Evolutionary conservation across 2,329 filamentous ascomycete genomes (phyloP).

Genomic region (Ophiocordyceps camponoti-rufipedis): DNA sequence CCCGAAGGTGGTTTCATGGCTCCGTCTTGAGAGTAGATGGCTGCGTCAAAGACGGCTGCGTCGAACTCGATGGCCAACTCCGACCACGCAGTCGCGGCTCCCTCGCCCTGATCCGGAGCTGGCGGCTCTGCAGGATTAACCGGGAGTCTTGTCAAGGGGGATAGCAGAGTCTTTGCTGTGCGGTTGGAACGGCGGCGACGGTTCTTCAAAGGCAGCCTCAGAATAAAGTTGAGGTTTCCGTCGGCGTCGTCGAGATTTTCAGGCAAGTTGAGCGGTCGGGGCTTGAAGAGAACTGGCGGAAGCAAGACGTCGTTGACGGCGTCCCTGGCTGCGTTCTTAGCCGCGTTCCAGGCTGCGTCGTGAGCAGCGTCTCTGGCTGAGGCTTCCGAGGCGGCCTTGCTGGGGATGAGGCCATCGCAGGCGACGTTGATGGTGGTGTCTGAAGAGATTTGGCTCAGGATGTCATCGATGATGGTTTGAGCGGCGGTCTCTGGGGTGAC

Average conservation of each 20-base stretch:
- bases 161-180: not conserved
- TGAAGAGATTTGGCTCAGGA: too few relatives aligned
- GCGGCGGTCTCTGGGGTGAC: too few relatives aligned
- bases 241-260: not conserved
- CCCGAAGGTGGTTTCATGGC: conserved; percentile 8
- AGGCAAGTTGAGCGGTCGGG: not conserved
- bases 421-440: too few relatives aligned
- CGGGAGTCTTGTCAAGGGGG: not conserved
- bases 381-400: too few relatives aligned
- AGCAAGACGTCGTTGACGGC: not conserved
- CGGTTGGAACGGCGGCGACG: not conserved
- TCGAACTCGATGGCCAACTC: conserved; percentile 1
- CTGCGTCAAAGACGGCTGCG: conserved; percentile 16
- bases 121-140: not conserved
- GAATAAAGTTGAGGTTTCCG: not conserved
- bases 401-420: too few relatives aligned
- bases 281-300: not conserved
- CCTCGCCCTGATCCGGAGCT: not conserved
- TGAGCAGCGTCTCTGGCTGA: too few relatives aligned
- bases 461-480: too few relatives aligned
- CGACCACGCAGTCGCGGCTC: not conserved
- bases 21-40: conserved; percentile 18
- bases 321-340: not conserved
- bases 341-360: not conserved
- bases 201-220: not conserved